Evolutionary conservation across 73 alveolate species (phyloP), one percentile per base, ranked within the genome.

Genomic region (Tetrahymena elliotti): DNA sequence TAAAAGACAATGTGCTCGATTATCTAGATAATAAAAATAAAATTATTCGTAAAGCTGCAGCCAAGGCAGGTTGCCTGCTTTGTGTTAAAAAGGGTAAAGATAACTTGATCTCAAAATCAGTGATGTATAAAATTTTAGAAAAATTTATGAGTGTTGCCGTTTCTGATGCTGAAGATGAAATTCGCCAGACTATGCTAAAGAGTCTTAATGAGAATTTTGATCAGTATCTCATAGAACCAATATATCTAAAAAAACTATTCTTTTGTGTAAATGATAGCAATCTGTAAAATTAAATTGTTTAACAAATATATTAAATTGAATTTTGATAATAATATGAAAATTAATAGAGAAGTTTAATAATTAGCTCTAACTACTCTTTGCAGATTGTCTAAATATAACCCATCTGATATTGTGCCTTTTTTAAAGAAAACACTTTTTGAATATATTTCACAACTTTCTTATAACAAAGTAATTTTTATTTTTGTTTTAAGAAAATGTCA

Each of bases 91-190:
- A 94, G 36, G 88, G 95, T 15, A 68, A 68, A 18, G 52, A 94
- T 27, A 84, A 84, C 39, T 68, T 68, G 33, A 94, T 94, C 4
- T 94, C 96, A 33, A 94, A 94, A 40, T 84, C 93, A 84, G 96
- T 94, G 35, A 94, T 97, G 95, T 94, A 97, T 68, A 96, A 97
- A 52, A 97, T 97, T 35, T 96, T 97, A 22, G 98, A 97, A 84
- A 97, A 96, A 39, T 97, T 97, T 96, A 96, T 97, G 94, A 96
- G 94, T 83, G 98, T 97, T 36, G 99, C 99, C 15, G 97, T 98
- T 24, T 95, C 99, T 6, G 99, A 97, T 84, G 94, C 96, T 34
- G 98, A 97, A 94, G 97, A 97, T 82, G 96, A 98, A 82, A 97
- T 97, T 40, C 93, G 99, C 34, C 93, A 97, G 92, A 97, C 98